Base-by-base conservation (phyloP, 345 rosid species). In the Salix arbutifolia region DNA sequence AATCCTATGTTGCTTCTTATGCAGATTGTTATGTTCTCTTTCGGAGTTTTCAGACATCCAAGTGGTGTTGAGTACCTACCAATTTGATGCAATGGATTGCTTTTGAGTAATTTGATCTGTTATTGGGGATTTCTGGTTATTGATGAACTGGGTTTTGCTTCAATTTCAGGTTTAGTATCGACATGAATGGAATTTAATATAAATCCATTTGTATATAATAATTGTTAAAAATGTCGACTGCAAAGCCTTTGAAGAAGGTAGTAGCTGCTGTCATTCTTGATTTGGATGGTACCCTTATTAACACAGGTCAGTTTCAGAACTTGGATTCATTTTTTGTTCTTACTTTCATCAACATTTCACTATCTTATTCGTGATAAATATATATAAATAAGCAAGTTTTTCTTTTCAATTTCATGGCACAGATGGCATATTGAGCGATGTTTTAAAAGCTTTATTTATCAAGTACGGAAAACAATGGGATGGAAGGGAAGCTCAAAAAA, bases 391-490 rank as follows among this genome's bases (percentile, higher is more conserved):
- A 11, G 2, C 5, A 23, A 4, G 3, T n/a, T 2, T 35, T 33
- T 75, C 9, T 68, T 35, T 71, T 50, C 25, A 18, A 7, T 73
- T 48, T 61, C n/a, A 8, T 78, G 64, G 68, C 40, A 37, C 46
- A 77, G 80, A 71, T 77, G 80, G 75, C 33, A 44, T 76, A 0
- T 68, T 69, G 25, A 13, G 40, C n/a, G 92, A 91, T 48, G 82
- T 95, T 64, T 84, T 93, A 81, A 93, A 86, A 82, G 85, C 79
- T 21, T 82, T 76, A 78, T 70, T 95, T 83, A 81, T 79, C 58
- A 95, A 87, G 81, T 91, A 88, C 81, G 97, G 97, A 69, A 95
- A 93, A 64, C 83, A 90, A 62, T 95, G 99, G 99, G 99, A 95
- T 79, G 97, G 97, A 42, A 93, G 97, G 85, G 97, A 95, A 85